phyloP scores from a whole-genome alignment of 2,329 filamentous ascomycete species.

The Ambrosiella xylebori region DNA sequence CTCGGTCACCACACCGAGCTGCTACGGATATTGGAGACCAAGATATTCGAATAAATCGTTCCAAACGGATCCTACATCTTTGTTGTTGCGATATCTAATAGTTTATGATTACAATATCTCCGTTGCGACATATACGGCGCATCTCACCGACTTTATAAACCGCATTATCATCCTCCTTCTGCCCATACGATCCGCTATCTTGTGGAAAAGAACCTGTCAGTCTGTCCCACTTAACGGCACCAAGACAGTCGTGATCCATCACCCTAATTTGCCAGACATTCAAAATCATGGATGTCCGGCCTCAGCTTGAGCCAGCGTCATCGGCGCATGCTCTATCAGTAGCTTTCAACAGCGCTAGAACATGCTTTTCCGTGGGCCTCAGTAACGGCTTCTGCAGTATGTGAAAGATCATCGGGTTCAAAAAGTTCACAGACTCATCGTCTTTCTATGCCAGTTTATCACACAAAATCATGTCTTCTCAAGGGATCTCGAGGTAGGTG shows the following conservation, averaged over 20 bases:
- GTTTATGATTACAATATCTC: not conserved
- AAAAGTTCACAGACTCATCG: not conserved
- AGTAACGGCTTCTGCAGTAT: constrained; percentile 73
- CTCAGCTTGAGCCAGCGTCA: constrained; percentile 61
- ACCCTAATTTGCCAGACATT: not conserved
- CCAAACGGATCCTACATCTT: no score
- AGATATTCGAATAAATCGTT: no score
- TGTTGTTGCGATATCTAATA: no score
- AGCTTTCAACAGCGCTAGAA: constrained; percentile 71
- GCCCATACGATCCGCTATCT: not conserved
- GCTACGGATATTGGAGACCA: no score
- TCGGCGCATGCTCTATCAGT: constrained; percentile 64
- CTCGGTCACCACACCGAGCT: no score
- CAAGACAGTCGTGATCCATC: no score
- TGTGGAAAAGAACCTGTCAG: not conserved
- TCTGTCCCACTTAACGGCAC: not conserved
- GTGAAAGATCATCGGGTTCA: constrained; percentile 17
- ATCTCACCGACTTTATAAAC: constrained; percentile 4
- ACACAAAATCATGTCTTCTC: constrained; percentile 53
- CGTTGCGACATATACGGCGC: not conserved
- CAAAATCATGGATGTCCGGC: constrained; percentile 67
- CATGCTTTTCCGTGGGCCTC: constrained; percentile 72
- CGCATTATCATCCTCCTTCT: not conserved
- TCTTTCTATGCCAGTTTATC: constrained; percentile 40
- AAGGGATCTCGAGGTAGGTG: constrained; percentile 34